phyloP scores from a whole-genome alignment of 306 rosid species.

The Corylus americana region DNA sequence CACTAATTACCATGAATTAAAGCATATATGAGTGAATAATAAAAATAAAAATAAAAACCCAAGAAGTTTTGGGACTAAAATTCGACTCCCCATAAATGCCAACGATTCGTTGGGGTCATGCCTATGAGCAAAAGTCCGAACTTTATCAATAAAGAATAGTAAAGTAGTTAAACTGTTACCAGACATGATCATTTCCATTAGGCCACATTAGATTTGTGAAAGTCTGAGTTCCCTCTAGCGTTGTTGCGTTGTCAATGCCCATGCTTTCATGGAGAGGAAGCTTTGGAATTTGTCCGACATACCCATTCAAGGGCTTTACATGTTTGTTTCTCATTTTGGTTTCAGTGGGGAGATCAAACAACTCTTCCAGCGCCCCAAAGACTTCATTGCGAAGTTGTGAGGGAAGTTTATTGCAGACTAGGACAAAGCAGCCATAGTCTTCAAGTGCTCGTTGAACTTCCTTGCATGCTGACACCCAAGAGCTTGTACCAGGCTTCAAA shows the following conservation, averaged over 20 bases:
- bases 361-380: constrained; percentile 24
- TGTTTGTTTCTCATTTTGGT: constrained; percentile 46
- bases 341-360: constrained; percentile 44
- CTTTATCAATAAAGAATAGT: not conserved
- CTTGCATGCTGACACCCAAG: constrained; percentile 30
- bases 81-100: too few relatives aligned
- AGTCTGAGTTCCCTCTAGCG: constrained; percentile 24
- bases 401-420: constrained; percentile 26
- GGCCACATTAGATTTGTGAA: constrained; percentile 52
- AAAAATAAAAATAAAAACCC: not conserved
- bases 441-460: constrained; percentile 40
- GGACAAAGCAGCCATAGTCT: constrained; percentile 47
- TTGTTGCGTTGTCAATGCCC: constrained; percentile 48
- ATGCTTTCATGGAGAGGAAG: constrained; percentile 56
- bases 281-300: constrained; percentile 42
- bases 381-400: constrained; percentile 6
- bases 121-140: too few relatives aligned
- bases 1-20: constrained; percentile 31
- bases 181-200: constrained; percentile 38
- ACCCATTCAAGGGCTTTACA: constrained; percentile 49
- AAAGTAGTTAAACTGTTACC: constrained; percentile 21
- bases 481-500: constrained; percentile 31
- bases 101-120: too few relatives aligned
- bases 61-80: not conserved
- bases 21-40: not conserved